Evolutionary conservation across 176 grass and related monocot species (phyloP), one percentile per base, ranked within the genome.

Genomic region (Juncus inflexus): DNA sequence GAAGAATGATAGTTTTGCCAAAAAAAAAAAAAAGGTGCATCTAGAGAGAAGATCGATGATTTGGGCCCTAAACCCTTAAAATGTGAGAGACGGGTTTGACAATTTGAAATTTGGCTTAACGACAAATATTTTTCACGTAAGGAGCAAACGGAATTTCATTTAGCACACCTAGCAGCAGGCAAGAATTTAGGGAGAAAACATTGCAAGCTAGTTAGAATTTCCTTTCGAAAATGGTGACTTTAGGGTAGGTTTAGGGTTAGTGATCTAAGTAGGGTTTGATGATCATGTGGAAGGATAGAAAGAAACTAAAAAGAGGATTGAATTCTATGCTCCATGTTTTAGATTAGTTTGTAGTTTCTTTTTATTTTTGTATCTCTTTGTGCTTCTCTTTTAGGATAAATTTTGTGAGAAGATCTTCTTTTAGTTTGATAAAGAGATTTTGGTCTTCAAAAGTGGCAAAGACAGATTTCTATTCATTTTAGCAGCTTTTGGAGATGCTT

Each of bases 351-450:
- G 60, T 54, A 54, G 59, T 64, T 64, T 63, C 52, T 64, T 37
- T 40, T 70, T 28, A 28, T 10, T 75, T 56, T 75, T 35, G 47
- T 55, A 37, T 75, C 12, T 53, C 64, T 6, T 64, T 63, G 50
- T 40, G 36, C 52, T 65, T 45, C 28, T 56, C 51, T 65, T 47
- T 81, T 81, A 81, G 80, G 71, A 75, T 62, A 65, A 28, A 15
- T 74, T 59, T 58, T 55, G 47, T 76, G 59, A 76, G 35, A 63
- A 38, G 73, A 65, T 76, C 73, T 76, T 76, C 42, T 76, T 62
- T 76, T 64, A 62, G 54, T 35, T 79, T 58, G 43, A 43, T 69
- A 78, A 90, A 85, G 83, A 83, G 83, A 86, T 86, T 86, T 86
- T 74, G 70, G 69, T 83, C 83, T 86, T 65, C 76, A 82, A 90